Conservation (phyloP, 2,329 filamentous ascomycete species). For the Aspergillus aculeatus region DNA sequence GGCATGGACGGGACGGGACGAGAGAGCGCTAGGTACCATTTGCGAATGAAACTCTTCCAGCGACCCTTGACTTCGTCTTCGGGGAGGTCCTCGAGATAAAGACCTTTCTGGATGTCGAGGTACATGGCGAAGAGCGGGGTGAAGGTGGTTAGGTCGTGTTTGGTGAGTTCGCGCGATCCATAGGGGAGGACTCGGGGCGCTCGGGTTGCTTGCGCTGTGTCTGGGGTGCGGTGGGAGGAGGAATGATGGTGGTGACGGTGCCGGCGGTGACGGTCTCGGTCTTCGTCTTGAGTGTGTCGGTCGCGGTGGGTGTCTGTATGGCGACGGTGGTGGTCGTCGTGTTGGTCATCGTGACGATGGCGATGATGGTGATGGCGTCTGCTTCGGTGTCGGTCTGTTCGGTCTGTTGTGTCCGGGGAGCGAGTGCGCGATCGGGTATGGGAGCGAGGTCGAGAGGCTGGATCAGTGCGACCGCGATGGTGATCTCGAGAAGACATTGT, state of each 20-base stretch:
- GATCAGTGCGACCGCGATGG: conserved; percentile 2
- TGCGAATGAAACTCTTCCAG: conserved; percentile 89
- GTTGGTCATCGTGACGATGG: conserved; percentile 16
- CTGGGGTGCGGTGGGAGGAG: conserved; percentile 1
- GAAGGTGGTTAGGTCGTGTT: conserved; percentile 65
- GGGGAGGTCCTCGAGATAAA: conserved; percentile 65
- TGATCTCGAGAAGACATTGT: conserved; percentile 13
- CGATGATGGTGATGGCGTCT: conserved; percentile 34
- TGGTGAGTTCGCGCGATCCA: conserved; percentile 64
- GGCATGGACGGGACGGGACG: conserved; percentile 1
- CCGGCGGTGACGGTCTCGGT: conserved; percentile 15
- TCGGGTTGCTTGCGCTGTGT: conserved; percentile 12
- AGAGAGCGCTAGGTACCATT: conserved; percentile 61
- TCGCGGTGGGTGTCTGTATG: conserved; percentile 9
- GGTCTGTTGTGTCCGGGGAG: conserved; percentile 33
- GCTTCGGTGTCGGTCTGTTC: conserved; percentile 24
- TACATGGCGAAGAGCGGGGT: conserved; percentile 77
- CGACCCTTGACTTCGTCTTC: conserved; percentile 75
- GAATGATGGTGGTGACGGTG: conserved; percentile 21
- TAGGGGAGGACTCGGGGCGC: conserved; percentile 58
- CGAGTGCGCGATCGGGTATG: conserved; percentile 30
- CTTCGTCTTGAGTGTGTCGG: not conserved
- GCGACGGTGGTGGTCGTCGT: conserved; percentile 1
- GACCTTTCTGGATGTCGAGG: conserved; percentile 80
- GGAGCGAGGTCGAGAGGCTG: conserved; percentile 19